These are phyloP conservation scores for Xylaria sp. DNA, from an alignment of 2,329 filamentous ascomycete genomes.

Conservation along the genomic window DNA sequence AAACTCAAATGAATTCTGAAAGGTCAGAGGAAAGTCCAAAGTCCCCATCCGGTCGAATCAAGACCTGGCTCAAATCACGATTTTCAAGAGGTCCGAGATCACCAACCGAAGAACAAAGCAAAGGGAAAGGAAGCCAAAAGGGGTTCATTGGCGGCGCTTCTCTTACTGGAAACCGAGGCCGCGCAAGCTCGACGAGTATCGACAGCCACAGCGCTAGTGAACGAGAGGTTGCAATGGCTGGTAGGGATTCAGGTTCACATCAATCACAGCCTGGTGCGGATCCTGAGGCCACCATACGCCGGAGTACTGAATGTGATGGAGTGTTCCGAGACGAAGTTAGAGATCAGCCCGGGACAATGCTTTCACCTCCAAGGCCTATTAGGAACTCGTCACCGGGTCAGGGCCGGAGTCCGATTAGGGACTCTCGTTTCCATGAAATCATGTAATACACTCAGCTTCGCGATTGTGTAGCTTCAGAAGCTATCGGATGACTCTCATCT, in stretches of 20 bases:
- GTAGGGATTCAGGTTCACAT: slow-evolving; percentile 39
- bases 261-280: slow-evolving; percentile 29
- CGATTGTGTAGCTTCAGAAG: neutral
- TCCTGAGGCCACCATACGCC: slow-evolving; percentile 31
- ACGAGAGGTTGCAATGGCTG: slow-evolving; percentile 54
- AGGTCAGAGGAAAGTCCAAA: slow-evolving; percentile 29
- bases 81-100: slow-evolving; percentile 54
- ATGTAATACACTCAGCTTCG: slow-evolving; percentile 41
- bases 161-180: slow-evolving; percentile 48
- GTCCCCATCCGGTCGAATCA: slow-evolving; percentile 46
- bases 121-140: slow-evolving; percentile 41
- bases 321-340: slow-evolving; percentile 41
- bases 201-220: slow-evolving; percentile 51
- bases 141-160: slow-evolving; percentile 59
- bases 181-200: slow-evolving; percentile 52
- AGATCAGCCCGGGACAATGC: slow-evolving; percentile 52
- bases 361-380: slow-evolving; percentile 48
- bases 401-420: slow-evolving; percentile 59
- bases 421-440: slow-evolving; percentile 65
- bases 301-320: slow-evolving; percentile 46
- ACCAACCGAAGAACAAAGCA: slow-evolving; percentile 42
- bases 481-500: neutral
- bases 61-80: slow-evolving; percentile 61
- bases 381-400: slow-evolving; percentile 43
- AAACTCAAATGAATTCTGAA: slow-evolving; percentile 20